Evolutionary conservation across 805 yeast species (phyloP), one percentile per base, ranked within the genome.

Genomic region (Lachancea quebecensis): DNA sequence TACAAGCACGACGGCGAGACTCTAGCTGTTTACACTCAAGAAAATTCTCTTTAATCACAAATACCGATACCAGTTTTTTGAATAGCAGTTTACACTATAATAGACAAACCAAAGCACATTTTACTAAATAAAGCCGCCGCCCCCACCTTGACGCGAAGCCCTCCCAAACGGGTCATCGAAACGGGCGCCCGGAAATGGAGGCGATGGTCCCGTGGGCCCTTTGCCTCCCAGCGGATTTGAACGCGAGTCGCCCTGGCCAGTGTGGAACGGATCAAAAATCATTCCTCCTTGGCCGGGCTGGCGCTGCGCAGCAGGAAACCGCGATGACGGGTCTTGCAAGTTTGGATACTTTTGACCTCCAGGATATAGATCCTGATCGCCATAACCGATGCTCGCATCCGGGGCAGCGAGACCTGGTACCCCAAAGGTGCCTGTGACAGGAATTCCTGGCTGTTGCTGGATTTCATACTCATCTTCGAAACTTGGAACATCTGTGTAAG

Each of bases 391-490:
- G 10, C 11, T 15, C n/a, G 16, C 33, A 18, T 18, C 25, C 21
- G 40, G 50, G 17, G 37, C 39, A 11, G 43, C 50, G 29, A 48
- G 27, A 10, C 50, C 50, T 10, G 50, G 50, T 8, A 48, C 48
- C 7, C 50, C 50, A 37, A 47, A 47, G 35, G 39, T 45, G 16
- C 50, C 50, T 18, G 47, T 42, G 11, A 34, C 42, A 8, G 48
- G 46, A 2, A 41, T 45, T 11, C 50, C 50, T 9, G 46, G 43
- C 21, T 60, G 39, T 25, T 35, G 44, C 30, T 39, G 55, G n/a
- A 58, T 43, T 32, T 64, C 57, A 41, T 61, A 61, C 35, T 65
- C 68, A 48, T 65, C 69, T 27, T 63, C 67, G 45, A 63, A 64
- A 1, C 57, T 54, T 3, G 68, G 68, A 54, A 64, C 59, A 41